phyloP scores from a whole-genome alignment of 306 rosid genomes.

The Pterocarpus santalinus region DNA sequence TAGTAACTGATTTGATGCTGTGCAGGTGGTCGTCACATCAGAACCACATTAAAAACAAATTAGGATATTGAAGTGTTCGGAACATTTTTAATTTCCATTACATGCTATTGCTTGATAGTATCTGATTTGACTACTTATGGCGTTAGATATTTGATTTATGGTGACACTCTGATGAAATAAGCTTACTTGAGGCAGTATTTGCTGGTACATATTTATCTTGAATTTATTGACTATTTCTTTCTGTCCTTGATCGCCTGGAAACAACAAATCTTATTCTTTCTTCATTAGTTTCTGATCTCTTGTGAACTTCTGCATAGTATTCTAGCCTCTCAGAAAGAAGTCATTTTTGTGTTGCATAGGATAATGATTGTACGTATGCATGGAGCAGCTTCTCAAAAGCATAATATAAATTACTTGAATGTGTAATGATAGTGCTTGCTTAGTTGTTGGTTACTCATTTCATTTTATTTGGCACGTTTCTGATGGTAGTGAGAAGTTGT shows the following conservation, averaged over 20 bases:
- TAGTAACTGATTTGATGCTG: background rate
- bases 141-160: slow-evolving; percentile 11
- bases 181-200: slow-evolving; percentile 19
- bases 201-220: slow-evolving; percentile 9
- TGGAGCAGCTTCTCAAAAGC: background rate
- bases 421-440: slow-evolving; percentile 19
- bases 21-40: slow-evolving; percentile 25
- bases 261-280: background rate
- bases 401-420: slow-evolving; percentile 4
- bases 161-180: slow-evolving; percentile 1
- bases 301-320: background rate
- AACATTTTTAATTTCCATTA: background rate
- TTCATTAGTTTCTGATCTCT: slow-evolving; percentile 27
- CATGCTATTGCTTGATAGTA: slow-evolving; percentile 21
- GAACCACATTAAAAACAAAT: background rate
- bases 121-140: slow-evolving; percentile 12
- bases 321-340: slow-evolving; percentile 10
- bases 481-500: slow-evolving; percentile 22
- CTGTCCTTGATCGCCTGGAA: slow-evolving; percentile 22
- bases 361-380: slow-evolving; percentile 31
- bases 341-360: slow-evolving; percentile 25
- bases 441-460: slow-evolving; percentile 16
- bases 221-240: background rate
- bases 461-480: slow-evolving; percentile 15
- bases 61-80: slow-evolving; percentile 26